A percentile compares a stretch with the other conserved stretches of the same genome.
Conservation (phyloP, 139 green algal species). For the Dunaliella primolecta region DNA sequence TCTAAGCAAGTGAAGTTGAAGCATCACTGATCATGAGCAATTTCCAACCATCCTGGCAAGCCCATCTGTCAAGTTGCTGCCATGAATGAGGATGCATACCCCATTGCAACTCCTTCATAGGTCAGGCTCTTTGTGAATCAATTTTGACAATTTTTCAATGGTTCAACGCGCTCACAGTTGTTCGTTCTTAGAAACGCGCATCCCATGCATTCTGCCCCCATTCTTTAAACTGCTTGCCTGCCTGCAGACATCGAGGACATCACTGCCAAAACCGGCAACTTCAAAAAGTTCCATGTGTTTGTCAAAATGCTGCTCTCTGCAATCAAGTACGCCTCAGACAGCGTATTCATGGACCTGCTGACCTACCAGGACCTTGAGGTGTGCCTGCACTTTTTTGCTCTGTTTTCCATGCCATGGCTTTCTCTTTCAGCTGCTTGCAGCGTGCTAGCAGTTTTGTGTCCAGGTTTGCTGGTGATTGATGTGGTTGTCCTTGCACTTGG, state of each 20-base stretch:
- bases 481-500: neutral
- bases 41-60: too few relatives aligned
- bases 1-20: too few relatives aligned
- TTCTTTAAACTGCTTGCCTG: too few relatives aligned
- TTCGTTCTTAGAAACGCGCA: too few relatives aligned
- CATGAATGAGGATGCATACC: too few relatives aligned
- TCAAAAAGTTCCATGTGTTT: conserved; percentile 85
- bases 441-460: too few relatives aligned
- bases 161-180: too few relatives aligned
- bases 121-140: too few relatives aligned
- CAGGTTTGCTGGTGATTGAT: neutral
- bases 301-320: conserved; percentile 80
- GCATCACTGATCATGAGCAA: too few relatives aligned
- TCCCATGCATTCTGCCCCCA: neutral
- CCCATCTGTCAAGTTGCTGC: too few relatives aligned
- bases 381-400: conserved; percentile 1
- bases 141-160: too few relatives aligned
- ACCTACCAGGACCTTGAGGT: conserved; percentile 62
- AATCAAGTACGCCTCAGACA: conserved; percentile 66
- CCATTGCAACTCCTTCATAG: too few relatives aligned
- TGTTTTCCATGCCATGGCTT: neutral
- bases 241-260: conserved; percentile 91
- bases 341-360: conserved; percentile 85
- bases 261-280: conserved; percentile 83
- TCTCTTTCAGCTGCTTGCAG: neutral